phyloP scores from a whole-genome alignment of 371 early-diverging fungal species.

The Polyrhizophydium stewartii region DNA sequence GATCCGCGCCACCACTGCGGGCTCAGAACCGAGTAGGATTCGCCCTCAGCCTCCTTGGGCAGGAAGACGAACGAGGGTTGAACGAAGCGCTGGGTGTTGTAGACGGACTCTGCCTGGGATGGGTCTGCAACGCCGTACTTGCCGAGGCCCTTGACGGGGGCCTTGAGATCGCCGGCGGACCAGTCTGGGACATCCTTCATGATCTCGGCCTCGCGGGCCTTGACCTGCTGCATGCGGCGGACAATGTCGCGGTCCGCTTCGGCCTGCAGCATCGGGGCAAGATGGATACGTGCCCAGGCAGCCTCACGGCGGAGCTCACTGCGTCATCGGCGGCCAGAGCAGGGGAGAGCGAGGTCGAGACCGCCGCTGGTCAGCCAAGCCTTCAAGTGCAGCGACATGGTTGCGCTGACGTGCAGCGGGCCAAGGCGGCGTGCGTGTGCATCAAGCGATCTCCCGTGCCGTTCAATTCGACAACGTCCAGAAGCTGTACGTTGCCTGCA shows the following conservation, averaged over 20 bases:
- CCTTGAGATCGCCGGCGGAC: slow-evolving; percentile 44
- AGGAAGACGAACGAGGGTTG: slow-evolving; percentile 54
- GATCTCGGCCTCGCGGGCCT: slow-evolving; percentile 74
- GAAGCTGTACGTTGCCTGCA: too few species aligned
- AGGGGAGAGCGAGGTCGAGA: not conserved
- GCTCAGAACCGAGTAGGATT: slow-evolving; percentile 8
- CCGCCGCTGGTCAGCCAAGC: not conserved
- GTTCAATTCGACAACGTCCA: too few species aligned
- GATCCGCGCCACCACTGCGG: slow-evolving; percentile 51
- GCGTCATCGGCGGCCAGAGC: slow-evolving; percentile 1
- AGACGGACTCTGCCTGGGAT: slow-evolving; percentile 61
- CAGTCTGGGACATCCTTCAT: slow-evolving; percentile 80
- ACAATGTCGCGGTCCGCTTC: slow-evolving; percentile 91
- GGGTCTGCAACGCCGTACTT: slow-evolving; percentile 28
- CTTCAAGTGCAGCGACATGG: not conserved
- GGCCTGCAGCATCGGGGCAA: slow-evolving; percentile 81
- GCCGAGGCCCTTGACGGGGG: slow-evolving; percentile 38
- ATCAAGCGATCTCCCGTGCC: too few species aligned
- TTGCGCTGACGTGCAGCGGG: too few species aligned
- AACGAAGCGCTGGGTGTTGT: slow-evolving; percentile 77
- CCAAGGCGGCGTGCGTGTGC: too few species aligned
- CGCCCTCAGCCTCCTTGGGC: slow-evolving; percentile 21
- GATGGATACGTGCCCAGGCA: slow-evolving; percentile 81
- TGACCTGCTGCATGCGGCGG: slow-evolving; percentile 73
- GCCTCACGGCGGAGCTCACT: slow-evolving; percentile 93